Percentiles rank a stretch among this genome's conserved stretches.
phyloP scores from a whole-genome alignment of 1,139 yeast genomes.

The Pichia sp. region DNA sequence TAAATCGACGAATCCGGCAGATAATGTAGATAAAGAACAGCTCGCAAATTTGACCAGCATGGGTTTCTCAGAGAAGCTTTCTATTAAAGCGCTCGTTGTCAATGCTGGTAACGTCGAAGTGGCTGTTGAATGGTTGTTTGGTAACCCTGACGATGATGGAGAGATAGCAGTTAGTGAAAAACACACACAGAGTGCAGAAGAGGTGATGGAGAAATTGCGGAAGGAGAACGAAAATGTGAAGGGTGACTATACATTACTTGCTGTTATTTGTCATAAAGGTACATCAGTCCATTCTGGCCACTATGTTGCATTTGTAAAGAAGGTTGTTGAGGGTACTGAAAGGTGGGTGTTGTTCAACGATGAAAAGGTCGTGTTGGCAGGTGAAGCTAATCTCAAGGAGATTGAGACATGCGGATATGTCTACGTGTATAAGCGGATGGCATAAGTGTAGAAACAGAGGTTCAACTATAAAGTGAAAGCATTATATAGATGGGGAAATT shows the following conservation, averaged over 20 bases:
- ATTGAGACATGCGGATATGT: slow-evolving; percentile 58
- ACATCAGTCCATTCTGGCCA: slow-evolving; percentile 94
- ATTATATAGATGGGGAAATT: too few relatives aligned
- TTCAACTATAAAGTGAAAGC: too few relatives aligned
- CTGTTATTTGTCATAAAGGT: slow-evolving; percentile 91
- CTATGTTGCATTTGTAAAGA: slow-evolving; percentile 74
- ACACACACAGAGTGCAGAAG: not conserved
- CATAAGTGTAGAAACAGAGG: too few relatives aligned
- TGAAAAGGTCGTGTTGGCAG: slow-evolving; percentile 80
- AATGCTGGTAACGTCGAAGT: slow-evolving; percentile 57
- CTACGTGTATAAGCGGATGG: slow-evolving; percentile 36
- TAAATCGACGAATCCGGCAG: slow-evolving; percentile 1
- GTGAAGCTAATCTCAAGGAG: slow-evolving; percentile 51
- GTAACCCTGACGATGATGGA: slow-evolving; percentile 66
- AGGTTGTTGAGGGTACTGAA: slow-evolving; percentile 34
- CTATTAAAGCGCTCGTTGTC: slow-evolving; percentile 61
- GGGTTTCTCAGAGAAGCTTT: slow-evolving; percentile 67
- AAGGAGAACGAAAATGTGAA: slow-evolving; percentile 15
- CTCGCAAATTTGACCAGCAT: slow-evolving; percentile 51
- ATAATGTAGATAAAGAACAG: slow-evolving; percentile 31
- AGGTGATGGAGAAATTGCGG: slow-evolving; percentile 11
- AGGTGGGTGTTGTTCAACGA: slow-evolving; percentile 88
- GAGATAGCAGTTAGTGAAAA: slow-evolving; percentile 18
- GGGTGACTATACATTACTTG: slow-evolving; percentile 46
- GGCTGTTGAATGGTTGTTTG: slow-evolving; percentile 87